These are phyloP conservation scores for Baudoinia panamericana DNA, from an alignment of 495 filamentous ascomycete genomes.

Conservation along the genomic window DNA sequence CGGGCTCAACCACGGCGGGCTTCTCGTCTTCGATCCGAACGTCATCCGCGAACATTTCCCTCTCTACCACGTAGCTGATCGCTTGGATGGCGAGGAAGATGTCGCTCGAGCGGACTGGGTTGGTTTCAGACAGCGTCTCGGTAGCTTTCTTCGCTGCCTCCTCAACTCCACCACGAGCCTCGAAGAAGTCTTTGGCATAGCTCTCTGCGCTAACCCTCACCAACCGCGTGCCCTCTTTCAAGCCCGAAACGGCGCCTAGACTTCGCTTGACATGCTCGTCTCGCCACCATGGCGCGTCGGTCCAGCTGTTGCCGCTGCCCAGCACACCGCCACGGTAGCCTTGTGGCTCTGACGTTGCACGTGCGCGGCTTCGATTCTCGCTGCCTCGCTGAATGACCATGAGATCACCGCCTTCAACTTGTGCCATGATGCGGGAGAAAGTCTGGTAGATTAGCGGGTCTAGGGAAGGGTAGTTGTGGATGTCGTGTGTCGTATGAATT, in stretches of 20 bases:
- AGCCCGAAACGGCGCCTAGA: slow-evolving; percentile 65
- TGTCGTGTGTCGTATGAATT: slow-evolving; percentile 94
- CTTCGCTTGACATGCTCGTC: slow-evolving; percentile 51
- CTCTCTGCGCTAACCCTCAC: slow-evolving; percentile 75
- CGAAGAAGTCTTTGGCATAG: slow-evolving; percentile 73
- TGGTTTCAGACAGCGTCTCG: slow-evolving; percentile 61
- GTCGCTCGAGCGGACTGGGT: slow-evolving; percentile 81
- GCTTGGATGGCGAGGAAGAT: slow-evolving; percentile 93
- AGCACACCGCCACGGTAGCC: slow-evolving; percentile 42
- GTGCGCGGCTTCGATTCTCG: slow-evolving; percentile 50
- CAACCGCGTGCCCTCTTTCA: slow-evolving; percentile 79
- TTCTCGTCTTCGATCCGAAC: slow-evolving; percentile 38
- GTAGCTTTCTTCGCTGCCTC: slow-evolving; percentile 64
- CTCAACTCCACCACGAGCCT: slow-evolving; percentile 62
- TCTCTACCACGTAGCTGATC: slow-evolving; percentile 46
- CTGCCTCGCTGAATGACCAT: slow-evolving; percentile 88
- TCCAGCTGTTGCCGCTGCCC: slow-evolving; percentile 44
- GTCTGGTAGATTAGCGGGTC: slow-evolving; percentile 86
- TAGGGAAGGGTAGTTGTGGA: slow-evolving; percentile 84
- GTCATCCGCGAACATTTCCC: slow-evolving; percentile 54
- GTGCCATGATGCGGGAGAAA: slow-evolving; percentile 93
- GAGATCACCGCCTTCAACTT: slow-evolving; percentile 96
- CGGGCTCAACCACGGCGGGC: slow-evolving; percentile 34
- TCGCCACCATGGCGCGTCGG: slow-evolving; percentile 93
- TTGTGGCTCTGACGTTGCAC: slow-evolving; percentile 43